Evolutionary conservation across 176 grass and related monocot species (phyloP), one percentile per base, ranked within the genome.

Genomic region (Tuctoria greenei): DNA sequence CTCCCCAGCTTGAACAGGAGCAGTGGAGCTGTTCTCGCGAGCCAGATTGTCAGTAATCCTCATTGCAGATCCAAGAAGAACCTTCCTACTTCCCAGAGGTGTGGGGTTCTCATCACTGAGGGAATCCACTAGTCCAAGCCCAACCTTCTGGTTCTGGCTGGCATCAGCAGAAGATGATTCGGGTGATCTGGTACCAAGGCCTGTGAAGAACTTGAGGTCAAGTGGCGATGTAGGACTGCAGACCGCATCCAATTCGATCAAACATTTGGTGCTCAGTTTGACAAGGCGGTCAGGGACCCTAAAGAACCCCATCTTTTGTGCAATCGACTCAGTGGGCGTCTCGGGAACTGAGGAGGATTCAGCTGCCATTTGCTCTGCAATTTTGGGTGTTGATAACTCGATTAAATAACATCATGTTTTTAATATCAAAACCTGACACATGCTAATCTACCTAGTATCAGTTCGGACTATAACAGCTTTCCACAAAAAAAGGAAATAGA

Each of bases 191-290:
- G 80, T 68, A 43, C 84, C 90, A 51, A 89, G 75, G 61, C 71
- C 67, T 15, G 86, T 43, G 80, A 89, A 93, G 57, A 92, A 82
- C 44, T 90, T 84, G 27, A 93, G 84, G 57, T 93, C 91, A 17
- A 93, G 72, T 46, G 91, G 87, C 0, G 91, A 90, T 11, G 84
- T 90, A 31, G 91, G 91, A 17, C 91, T 93, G 77, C 81, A 61
- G 44, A 84, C 88, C 1, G 77, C 78, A 66, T 88, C 86, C 71
- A 88, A 45, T 16, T 88, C 86, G 58, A 83, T 76, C 58, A 84
- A 75, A 43, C 86, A 87, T 69, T 87, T 88, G 71, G 76, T 76
- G 65, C 86, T 88, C 71, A 88, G 81, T 59, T 88, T 88, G 71
- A 88, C 76, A 65, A 88, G 81, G 26, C 71, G 76, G 66, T 80